A percentile compares a stretch with the other conserved stretches of the same genome.
Evolutionary conservation across 1,284 basidiomycete genomes (phyloP).

Genomic region (Exobasidium cylindrosporum): DNA sequence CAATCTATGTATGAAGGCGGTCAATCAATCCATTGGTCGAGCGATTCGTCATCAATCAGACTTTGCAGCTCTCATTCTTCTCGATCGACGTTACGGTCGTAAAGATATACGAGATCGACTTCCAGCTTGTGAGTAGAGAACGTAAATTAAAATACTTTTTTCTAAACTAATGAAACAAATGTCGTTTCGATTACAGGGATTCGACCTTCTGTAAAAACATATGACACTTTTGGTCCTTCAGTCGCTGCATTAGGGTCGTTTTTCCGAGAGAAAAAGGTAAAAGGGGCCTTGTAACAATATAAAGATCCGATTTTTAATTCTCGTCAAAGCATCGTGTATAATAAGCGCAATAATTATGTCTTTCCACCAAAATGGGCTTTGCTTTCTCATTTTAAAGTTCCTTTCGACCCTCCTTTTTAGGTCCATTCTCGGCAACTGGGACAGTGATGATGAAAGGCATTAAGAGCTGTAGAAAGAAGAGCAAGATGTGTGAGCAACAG

Average conservation of each 20-base stretch:
- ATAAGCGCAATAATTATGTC: not conserved
- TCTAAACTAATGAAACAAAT: not conserved
- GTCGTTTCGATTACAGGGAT: constrained; percentile 8
- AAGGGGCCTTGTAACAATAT: not conserved
- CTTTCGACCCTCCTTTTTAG: no score
- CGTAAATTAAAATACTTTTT: constrained; percentile 51
- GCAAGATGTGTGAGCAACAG: not conserved
- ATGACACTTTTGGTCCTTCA: constrained; percentile 8
- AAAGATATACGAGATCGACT: constrained; percentile 38
- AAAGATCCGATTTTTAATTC: no score
- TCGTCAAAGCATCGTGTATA: not conserved
- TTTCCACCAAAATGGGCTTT: no score
- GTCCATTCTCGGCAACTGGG: no score
- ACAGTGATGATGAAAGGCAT: constrained; percentile 14
- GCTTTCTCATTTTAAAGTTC: no score
- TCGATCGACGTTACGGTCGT: constrained; percentile 44
- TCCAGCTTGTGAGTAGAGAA: constrained; percentile 62
- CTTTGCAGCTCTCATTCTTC: constrained; percentile 47
- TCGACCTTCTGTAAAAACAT: not conserved
- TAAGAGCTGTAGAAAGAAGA: constrained; percentile 7
- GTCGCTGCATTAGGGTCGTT: constrained; percentile 8
- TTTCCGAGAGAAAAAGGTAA: constrained; percentile 7
- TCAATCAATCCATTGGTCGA: constrained; percentile 94
- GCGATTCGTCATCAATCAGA: constrained; percentile 51
- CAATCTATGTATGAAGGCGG: constrained; percentile 77